Conservation (phyloP, 75 land plant species). For the Isoetes taiwanensis region DNA sequence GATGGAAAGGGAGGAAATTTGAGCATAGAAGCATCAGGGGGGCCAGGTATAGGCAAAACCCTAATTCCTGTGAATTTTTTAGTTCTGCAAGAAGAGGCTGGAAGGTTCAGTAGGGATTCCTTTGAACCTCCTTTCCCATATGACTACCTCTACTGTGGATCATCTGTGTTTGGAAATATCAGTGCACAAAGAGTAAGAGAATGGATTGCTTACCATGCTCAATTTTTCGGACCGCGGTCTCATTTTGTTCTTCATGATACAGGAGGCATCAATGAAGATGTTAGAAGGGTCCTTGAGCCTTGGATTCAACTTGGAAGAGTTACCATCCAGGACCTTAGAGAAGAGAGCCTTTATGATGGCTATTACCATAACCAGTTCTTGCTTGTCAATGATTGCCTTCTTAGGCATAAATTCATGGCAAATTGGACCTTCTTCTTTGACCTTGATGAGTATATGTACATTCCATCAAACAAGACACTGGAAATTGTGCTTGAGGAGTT, state of each 20-base stretch:
- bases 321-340: constrained; percentile 62
- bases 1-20: constrained; percentile 52
- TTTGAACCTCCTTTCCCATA: constrained; percentile 6
- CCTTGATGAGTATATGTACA: constrained; percentile 68
- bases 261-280: constrained; percentile 50
- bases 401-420: constrained; percentile 44
- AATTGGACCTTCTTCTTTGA: constrained; percentile 89
- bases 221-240: constrained; percentile 52
- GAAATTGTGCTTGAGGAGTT: constrained; percentile 29
- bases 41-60: neutral
- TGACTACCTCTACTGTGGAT: constrained; percentile 80
- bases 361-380: constrained; percentile 86
- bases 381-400: constrained; percentile 81
- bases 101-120: constrained; percentile 14
- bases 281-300: constrained; percentile 43
- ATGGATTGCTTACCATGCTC: constrained; percentile 81
- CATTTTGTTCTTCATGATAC: constrained; percentile 87
- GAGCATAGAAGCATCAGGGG: constrained; percentile 33
- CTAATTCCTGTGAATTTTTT: constrained; percentile 26
- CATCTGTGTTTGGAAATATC: constrained; percentile 60
- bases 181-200: constrained; percentile 49
- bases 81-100: constrained; percentile 37
- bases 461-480: constrained; percentile 28
- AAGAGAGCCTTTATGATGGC: constrained; percentile 61
- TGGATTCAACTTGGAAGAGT: constrained; percentile 54